Base-by-base conservation (phyloP, 768 basidiomycete species). In the Tricholoma bakamatsutake region DNA sequence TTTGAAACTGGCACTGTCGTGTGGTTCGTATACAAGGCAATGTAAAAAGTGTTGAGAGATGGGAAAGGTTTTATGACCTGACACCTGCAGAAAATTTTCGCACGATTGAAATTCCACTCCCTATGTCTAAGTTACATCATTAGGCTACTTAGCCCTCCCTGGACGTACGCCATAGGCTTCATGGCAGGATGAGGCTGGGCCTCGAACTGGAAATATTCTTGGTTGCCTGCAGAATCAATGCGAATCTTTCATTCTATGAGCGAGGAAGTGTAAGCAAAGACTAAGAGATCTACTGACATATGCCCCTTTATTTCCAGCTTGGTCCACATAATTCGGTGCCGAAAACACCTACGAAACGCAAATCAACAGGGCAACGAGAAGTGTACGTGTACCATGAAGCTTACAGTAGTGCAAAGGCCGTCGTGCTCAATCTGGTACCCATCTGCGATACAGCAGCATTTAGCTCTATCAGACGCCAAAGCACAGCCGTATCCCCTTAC, bases 351-450 rank as follows among this genome's bases (percentile, higher is more conserved):
- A 59, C 8, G 17, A 57, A 57, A 52, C 42, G 61, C 48, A 56
- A 57, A 9, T 43, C 24, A 59, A 18, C 47, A 35, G 51, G 57
- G 55, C 3, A 17, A 51, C 8, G 55, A 7, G 28, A 51, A 53
- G n/a, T 17, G 33, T 30, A 28, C 18, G n/a, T 17, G 33, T 30
- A 28, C 18, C 43, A 11, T 45, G 37, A 62, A 42, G 24, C 79
- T 61, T 68, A 87, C 93, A 11, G 97, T 98, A 30, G 91, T 95
- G 70, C 96, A 97, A 42, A 97, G 74, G 1, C 97, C 96, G 60
- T 90, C 81, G 65, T 98, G 97, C 67, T 98, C 97, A 53, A 98
- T 79, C 60, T 94, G 86, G 70, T 98, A 98, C 12, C 97, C 97
- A 56, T 90, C 92, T 88, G 63, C 37, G 27, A 45, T 57, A 56